Percentiles rank a stretch among this genome's conserved stretches.
Conservation (phyloP, 139 green algal species). For the Chlamydomonas eustigma region DNA sequence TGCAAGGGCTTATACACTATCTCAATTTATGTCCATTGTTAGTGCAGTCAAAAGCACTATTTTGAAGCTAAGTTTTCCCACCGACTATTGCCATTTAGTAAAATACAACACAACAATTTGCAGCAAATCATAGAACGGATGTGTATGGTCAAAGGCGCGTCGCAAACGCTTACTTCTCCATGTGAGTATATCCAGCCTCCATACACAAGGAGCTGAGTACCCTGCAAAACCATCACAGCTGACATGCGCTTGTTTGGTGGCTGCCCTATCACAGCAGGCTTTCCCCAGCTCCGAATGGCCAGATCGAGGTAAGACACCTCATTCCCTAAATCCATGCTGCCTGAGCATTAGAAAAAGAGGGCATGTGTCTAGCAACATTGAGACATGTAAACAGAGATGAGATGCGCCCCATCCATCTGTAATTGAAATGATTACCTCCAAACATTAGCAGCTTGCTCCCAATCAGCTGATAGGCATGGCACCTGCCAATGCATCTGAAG, state of each 20-base stretch:
- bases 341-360: background rate
- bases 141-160: too few relatives aligned
- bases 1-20: background rate
- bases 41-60: background rate
- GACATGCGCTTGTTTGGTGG: conserved; percentile 25
- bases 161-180: conserved; percentile 22
- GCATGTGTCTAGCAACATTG: background rate
- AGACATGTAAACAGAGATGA: too few relatives aligned
- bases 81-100: background rate
- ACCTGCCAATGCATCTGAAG: conserved; percentile 19
- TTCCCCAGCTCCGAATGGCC: conserved; percentile 13
- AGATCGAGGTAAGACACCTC: conserved; percentile 25
- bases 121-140: too few relatives aligned
- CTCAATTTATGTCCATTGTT: background rate
- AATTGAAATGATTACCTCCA: conserved; percentile 12
- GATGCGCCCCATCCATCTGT: background rate
- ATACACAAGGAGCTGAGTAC: conserved; percentile 18
- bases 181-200: conserved; percentile 32
- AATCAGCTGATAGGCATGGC: conserved; percentile 23
- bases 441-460: conserved; percentile 32
- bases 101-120: background rate
- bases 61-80: background rate
- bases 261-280: background rate
- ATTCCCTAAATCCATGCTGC: conserved; percentile 16
- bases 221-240: conserved; percentile 17